Base-by-base conservation (phyloP, 176 grass and related monocot genomes). In the Saccharum officinarum region DNA sequence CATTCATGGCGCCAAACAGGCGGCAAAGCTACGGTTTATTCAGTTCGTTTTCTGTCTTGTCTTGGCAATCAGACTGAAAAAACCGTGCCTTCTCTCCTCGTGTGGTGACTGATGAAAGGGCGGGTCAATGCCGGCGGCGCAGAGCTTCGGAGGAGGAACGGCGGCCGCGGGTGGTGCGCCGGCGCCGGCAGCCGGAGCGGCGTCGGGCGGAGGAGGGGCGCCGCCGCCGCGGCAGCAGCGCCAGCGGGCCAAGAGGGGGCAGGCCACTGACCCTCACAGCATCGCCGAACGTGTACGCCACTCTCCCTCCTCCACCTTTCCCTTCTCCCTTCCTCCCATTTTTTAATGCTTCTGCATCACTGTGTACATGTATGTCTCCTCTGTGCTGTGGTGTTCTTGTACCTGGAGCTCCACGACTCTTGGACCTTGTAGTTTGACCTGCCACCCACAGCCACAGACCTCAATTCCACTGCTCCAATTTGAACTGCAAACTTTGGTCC, bases 241-340 rank as follows among this genome's bases (percentile, higher is more conserved):
- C 23, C 38, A 86, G 65, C 87, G 94, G 37, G 94, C 94, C 31
- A 91, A 82, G 71, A 85, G 94, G 69, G 94, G 94, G 17, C 94
- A 96, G 34, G 94, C 94, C 52, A 96, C 94, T 69, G 91, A 96
- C 76, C 94, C 91, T 49, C 94, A 96, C 89, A 96, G 94, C 84
- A 96, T 96, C 85, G 89, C 94, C 44, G 97, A 99, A 88, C 84
- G 97, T 85, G 97, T 99, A 94, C 36, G 86, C 87, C 34, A 47
- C 72, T 46, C 73, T 18, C 73, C 8, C 49, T 52, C 49, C 67
- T 73, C 82, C 72, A 89, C 84, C 70, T 84, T 92, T 52, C 74
- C 76, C 46, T 71, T 57, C 64, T 39, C 44, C 33, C 3, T 31
- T 45, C 30, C 64, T 13, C 3, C 34, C 80, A 17, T 52, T 90